A percentile compares a stretch with the other conserved stretches of the same genome.
Evolutionary conservation across 441 rosid species (phyloP).

Genomic region (Erodium trifolium): DNA sequence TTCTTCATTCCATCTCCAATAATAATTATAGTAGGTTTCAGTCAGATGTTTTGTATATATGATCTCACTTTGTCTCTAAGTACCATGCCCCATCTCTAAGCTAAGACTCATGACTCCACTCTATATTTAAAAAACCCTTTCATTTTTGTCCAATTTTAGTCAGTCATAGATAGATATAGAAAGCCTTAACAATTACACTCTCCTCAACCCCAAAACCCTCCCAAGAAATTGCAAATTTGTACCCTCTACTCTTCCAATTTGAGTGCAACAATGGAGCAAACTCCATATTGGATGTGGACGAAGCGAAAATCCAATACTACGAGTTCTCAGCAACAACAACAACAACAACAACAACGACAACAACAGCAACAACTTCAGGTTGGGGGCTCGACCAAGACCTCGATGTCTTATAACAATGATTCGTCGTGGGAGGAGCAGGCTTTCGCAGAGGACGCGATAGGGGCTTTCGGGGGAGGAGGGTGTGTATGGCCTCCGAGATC

Average conservation of each 20-base stretch:
- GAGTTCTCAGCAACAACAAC: not conserved
- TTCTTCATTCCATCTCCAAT: too few species aligned
- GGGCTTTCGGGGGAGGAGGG: constrained; percentile 44
- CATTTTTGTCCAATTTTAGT: too few species aligned
- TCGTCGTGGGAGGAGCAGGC: constrained; percentile 98
- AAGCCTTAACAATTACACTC: too few species aligned
- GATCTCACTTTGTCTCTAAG: too few species aligned
- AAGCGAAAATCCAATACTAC: constrained; percentile 31
- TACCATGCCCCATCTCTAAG: too few species aligned
- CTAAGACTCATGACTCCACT: too few species aligned
- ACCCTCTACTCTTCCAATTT: not conserved
- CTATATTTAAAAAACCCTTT: too few species aligned
- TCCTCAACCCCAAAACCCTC: not conserved
- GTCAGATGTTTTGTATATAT: too few species aligned
- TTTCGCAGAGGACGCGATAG: constrained; percentile 85
- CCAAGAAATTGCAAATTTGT: constrained; percentile 8
- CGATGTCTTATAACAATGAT: constrained; percentile 18
- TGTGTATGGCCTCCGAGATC: constrained; percentile 97
- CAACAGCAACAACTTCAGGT: too few species aligned
- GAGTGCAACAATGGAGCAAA: constrained; percentile 32
- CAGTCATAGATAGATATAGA: too few species aligned
- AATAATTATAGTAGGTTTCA: too few species aligned
- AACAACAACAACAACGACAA: too few species aligned
- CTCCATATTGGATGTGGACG: constrained; percentile 43
- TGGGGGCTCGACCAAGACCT: not conserved